Conservation (phyloP, 805 yeast genomes). For the Torulaspora indica region DNA sequence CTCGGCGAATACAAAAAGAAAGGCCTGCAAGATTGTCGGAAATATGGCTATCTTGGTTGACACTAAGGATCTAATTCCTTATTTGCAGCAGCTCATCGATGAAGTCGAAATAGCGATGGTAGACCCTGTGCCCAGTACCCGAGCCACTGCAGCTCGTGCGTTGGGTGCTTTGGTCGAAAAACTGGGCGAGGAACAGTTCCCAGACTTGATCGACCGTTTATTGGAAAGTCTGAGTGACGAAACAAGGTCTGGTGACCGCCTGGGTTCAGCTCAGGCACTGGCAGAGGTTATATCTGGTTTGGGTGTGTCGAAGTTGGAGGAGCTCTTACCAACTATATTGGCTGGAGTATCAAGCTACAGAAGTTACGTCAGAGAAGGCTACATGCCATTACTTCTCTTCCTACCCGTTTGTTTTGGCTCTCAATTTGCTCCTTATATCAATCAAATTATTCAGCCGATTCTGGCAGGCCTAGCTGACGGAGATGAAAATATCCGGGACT, state of each 20-base stretch:
- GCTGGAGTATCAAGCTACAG: constrained; percentile 64
- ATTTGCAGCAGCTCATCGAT: constrained; percentile 66
- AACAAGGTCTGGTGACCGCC: constrained; percentile 76
- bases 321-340: constrained; percentile 74
- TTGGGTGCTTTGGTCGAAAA: constrained; percentile 94
- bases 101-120: constrained; percentile 94
- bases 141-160: constrained; percentile 97
- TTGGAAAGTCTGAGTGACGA: constrained; percentile 73
- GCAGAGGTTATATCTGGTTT: constrained; percentile 91
- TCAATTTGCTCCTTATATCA: constrained; percentile 84
- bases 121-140: constrained; percentile 94
- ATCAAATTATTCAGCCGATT: constrained; percentile 84
- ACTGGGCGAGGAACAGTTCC: constrained; percentile 93
- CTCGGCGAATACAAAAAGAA: constrained; percentile 86
- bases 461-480: constrained; percentile 85
- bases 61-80: constrained; percentile 77
- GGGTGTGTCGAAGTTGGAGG: constrained; percentile 84
- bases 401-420: constrained; percentile 92
- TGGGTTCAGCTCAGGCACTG: constrained; percentile 96
- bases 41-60: constrained; percentile 97
- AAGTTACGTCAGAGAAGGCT: constrained; percentile 80
- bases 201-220: constrained; percentile 78
- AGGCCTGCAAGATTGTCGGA: constrained; percentile 97
- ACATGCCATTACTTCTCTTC: constrained; percentile 80
- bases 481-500: constrained; percentile 81